Evolutionary conservation across 129 eudicot genomes (phyloP).

Genomic region (Pittosporum tobira): DNA sequence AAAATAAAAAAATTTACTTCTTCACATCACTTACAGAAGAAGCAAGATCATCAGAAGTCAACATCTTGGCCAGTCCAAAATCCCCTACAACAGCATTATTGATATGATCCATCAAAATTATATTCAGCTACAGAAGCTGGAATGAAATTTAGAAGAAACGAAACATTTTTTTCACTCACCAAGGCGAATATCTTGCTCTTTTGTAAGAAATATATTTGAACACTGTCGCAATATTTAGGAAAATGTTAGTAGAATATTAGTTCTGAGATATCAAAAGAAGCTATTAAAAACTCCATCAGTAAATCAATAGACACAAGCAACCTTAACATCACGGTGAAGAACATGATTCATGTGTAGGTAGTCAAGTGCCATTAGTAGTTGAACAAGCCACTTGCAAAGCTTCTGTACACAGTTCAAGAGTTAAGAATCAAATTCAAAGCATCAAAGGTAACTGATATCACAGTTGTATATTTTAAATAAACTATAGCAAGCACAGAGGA

Average conservation of each 20-base stretch:
- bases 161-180: conserved; percentile 41
- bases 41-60: conserved; percentile 93
- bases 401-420: conserved; percentile 42
- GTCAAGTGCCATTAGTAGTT: conserved; percentile 91
- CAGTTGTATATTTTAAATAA: background rate
- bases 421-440: conserved; percentile 4
- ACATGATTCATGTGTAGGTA: conserved; percentile 83
- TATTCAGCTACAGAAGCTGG: conserved; percentile 5
- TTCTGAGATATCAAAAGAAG: conserved; percentile 5
- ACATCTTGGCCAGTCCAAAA: conserved; percentile 95
- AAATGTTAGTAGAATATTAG: conserved; percentile 12
- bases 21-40: conserved; percentile 65
- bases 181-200: conserved; percentile 90
- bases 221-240: conserved; percentile 46
- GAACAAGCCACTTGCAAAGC: conserved; percentile 93
- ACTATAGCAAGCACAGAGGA: conserved; percentile 4
- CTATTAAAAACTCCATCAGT: background rate
- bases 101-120: conserved; percentile 12
- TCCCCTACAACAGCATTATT: conserved; percentile 57
- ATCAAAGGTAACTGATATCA: background rate
- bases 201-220: conserved; percentile 91
- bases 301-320: conserved; percentile 15
- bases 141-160: background rate
- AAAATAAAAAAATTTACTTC: no score
- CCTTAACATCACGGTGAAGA: conserved; percentile 99